Base-by-base conservation (phyloP, 768 basidiomycete genomes). In the Phanerochaete sordida region DNA sequence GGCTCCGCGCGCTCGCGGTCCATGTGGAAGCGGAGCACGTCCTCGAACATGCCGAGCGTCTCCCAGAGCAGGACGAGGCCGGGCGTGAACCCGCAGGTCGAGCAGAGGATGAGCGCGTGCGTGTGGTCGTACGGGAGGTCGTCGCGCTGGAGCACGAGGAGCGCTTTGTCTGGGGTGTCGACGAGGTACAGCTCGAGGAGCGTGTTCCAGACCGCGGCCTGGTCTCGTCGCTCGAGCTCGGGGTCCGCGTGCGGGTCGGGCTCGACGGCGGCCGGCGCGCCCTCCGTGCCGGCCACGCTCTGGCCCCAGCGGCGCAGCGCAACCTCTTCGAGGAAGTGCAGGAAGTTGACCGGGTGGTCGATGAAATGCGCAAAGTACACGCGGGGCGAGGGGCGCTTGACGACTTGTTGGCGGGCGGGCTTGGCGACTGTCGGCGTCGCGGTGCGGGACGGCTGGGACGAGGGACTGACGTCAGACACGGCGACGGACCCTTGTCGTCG, bases 41-140 rank as follows among this genome's bases (percentile, higher is more conserved):
- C 95, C 67, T 98, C 96, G 70, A 93, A 92, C 96, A 97, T 95
- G 7, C 91, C 94, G 76, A 95, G 79, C 62, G 83, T 86, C 75
- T 97, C 97, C 92, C 95, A 98, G 2, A 98, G 79, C 4, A 91
- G 74, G 2, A 98, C 90, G 12, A 96, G 81, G 1, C 97, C 97
- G 0, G 84, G 82, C 0, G 87, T 94, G 66, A 94, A 97, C 13
- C 77, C 80, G 39, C 84, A 81, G 27, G 87, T 92, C 6, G 95
- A 93, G 74, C 96, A 98, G 1, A 99, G 81, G 39, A 99, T 90
- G n/a, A 98, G 78, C 2, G 95, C 97, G 69, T 98, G 96, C 43
- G 85, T 95, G 2, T 84, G 79, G 67, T 99, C 96, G 68, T 92
- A 94, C 0, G 93, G 93, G 23, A 88, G 73, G 23, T 71, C 71